These are phyloP conservation scores for Hanseniaspora guilliermondii DNA, from an alignment of 805 yeast genomes.

Conservation along the genomic window DNA sequence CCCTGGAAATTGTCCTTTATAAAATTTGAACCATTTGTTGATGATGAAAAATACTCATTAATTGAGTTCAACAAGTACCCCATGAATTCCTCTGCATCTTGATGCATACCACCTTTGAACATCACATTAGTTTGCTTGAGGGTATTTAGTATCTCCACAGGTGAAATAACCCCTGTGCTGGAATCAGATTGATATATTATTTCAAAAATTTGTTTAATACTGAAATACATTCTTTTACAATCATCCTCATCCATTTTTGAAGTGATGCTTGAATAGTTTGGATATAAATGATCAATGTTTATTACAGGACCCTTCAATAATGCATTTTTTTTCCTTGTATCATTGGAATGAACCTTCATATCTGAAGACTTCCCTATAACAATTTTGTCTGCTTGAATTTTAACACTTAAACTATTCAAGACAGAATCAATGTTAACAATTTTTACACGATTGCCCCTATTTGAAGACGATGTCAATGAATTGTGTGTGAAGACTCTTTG, in stretches of 20 bases:
- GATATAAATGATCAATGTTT: constrained; percentile 54
- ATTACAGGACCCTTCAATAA: constrained; percentile 69
- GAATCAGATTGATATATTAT: constrained; percentile 60
- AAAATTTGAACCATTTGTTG: constrained; percentile 30
- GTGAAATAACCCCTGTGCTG: constrained; percentile 73
- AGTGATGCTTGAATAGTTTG: background rate
- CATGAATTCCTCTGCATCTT: constrained; percentile 94
- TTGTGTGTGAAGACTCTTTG: constrained; percentile 24
- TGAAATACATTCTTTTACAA: constrained; percentile 36
- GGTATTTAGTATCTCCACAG: constrained; percentile 57
- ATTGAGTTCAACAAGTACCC: constrained; percentile 75
- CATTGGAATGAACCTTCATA: constrained; percentile 38
- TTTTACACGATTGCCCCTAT: background rate
- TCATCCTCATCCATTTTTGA: constrained; percentile 8
- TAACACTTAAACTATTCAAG: constrained; percentile 23
- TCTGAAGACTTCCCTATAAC: constrained; percentile 36
- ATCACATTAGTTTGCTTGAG: constrained; percentile 71
- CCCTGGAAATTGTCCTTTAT: constrained; percentile 75
- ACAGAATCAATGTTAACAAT: constrained; percentile 11
- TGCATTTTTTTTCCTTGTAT: constrained; percentile 68
- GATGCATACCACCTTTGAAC: constrained; percentile 88
- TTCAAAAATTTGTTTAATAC: constrained; percentile 78
- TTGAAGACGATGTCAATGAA: background rate
- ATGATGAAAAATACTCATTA: constrained; percentile 29
- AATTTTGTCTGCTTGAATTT: constrained; percentile 33